phyloP scores from a whole-genome alignment of 306 rosid species.

The Carpinus viminea region DNA sequence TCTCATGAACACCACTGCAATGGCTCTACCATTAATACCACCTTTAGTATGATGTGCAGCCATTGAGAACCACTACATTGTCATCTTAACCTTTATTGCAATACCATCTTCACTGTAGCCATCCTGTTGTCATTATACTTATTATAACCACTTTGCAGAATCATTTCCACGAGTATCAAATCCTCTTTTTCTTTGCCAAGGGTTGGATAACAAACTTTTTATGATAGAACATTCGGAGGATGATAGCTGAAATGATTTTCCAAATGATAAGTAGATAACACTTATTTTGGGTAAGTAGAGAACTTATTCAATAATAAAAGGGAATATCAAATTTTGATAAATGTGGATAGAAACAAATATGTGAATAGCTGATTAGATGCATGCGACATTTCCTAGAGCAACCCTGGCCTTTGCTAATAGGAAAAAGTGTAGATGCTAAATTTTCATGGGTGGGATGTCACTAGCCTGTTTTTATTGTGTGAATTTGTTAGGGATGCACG shows the following conservation, averaged over 20 bases:
- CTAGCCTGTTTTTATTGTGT: not conserved
- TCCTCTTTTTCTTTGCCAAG: too few relatives aligned
- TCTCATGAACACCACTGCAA: not conserved
- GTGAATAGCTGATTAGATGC: not conserved
- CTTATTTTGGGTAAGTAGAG: not conserved
- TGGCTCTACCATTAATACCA: not conserved
- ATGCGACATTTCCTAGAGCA: not conserved
- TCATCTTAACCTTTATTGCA: not conserved
- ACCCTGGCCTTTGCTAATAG: not conserved
- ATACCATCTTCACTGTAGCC: not conserved
- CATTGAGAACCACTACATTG: not conserved
- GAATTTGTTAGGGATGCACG: not conserved
- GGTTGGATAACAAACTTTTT: too few relatives aligned
- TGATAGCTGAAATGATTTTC: not conserved
- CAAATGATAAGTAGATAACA: not conserved
- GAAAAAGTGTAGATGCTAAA: not conserved
- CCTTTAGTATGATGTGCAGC: not conserved
- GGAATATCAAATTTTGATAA: not conserved
- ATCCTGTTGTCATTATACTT: not conserved
- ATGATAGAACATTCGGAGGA: too few relatives aligned
- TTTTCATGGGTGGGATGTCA: not conserved
- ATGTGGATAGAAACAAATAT: not conserved
- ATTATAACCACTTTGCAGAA: not conserved
- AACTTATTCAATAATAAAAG: not conserved
- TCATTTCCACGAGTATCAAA: too few relatives aligned